phyloP scores from a whole-genome alignment of 2,329 filamentous ascomycete genomes.

The Colletotrichum sp. region DNA sequence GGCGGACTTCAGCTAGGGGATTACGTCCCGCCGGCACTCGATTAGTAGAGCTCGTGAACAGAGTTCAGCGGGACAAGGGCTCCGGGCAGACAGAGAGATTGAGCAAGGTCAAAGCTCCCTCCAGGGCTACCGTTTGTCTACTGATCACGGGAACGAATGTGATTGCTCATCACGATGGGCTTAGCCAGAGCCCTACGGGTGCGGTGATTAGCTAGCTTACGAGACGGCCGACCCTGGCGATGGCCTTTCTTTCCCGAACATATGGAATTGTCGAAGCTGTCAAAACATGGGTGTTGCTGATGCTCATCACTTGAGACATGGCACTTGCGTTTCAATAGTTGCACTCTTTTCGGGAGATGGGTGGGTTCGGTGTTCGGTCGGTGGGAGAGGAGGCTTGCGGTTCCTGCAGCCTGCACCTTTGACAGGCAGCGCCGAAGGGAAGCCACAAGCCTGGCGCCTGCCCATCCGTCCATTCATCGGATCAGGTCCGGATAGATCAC shows the following conservation, averaged over 20 bases:
- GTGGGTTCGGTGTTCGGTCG: background rate
- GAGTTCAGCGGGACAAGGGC: background rate
- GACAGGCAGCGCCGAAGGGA: background rate
- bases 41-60: background rate
- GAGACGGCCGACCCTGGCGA: background rate
- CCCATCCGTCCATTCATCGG: background rate
- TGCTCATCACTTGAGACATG: background rate
- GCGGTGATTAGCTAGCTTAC: background rate
- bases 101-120: background rate
- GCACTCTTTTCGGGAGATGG: background rate
- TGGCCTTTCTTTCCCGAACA: background rate
- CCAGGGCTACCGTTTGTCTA: background rate
- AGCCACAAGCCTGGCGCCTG: background rate
- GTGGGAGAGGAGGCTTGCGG: background rate
- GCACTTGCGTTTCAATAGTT: background rate
- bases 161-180: background rate
- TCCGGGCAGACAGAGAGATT: background rate
- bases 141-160: background rate
- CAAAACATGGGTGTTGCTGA: background rate
- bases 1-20: background rate
- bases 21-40: background rate
- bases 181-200: background rate
- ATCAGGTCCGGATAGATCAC: background rate
- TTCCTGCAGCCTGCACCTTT: background rate
- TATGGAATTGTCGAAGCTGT: background rate